Evolutionary conservation across 768 basidiomycete genomes (phyloP).

Genomic region (Serendipita sp.): DNA sequence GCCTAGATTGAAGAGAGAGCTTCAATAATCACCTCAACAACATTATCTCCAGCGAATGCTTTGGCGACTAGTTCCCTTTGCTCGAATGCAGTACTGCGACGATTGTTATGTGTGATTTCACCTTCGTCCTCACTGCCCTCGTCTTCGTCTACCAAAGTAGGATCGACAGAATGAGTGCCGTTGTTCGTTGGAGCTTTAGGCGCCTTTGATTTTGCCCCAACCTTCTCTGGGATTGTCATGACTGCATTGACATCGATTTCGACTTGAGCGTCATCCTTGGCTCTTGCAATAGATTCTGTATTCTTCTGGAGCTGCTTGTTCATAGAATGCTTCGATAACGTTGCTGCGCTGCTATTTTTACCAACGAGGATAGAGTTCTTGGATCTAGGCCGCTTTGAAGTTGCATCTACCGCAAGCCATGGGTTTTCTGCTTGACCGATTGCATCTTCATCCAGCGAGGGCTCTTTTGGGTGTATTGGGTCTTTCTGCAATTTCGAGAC

Average conservation of each 20-base stretch:
- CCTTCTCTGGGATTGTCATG: constrained; percentile 18
- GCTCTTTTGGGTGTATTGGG: constrained; percentile 8
- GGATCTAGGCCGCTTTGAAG: constrained; percentile 41
- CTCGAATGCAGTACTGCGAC: constrained; percentile 47
- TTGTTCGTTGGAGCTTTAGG: not conserved
- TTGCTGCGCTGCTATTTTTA: constrained; percentile 41
- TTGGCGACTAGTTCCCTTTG: constrained; percentile 85
- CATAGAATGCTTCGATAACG: constrained; percentile 59
- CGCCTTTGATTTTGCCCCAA: not conserved
- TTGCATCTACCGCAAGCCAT: constrained; percentile 39
- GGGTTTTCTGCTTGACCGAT: constrained; percentile 36
- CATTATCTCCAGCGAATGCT: constrained; percentile 95
- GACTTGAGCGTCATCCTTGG: constrained; percentile 56
- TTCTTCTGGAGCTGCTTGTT: constrained; percentile 46
- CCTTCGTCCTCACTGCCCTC: not conserved
- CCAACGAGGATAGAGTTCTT: constrained; percentile 55
- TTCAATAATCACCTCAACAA: constrained; percentile 47
- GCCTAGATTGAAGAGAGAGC: constrained; percentile 6
- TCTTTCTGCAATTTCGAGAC: not conserved
- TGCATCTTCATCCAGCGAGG: constrained; percentile 10
- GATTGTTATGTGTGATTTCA: constrained; percentile 13
- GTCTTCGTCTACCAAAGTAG: constrained; percentile 16
- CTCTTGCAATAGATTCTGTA: constrained; percentile 39
- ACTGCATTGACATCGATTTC: constrained; percentile 53
- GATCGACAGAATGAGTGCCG: not conserved